A percentile compares a stretch with the other conserved stretches of the same genome.
These are phyloP conservation scores for Trichosporon faecale DNA, from an alignment of 1,284 basidiomycete species.

Conservation along the genomic window DNA sequence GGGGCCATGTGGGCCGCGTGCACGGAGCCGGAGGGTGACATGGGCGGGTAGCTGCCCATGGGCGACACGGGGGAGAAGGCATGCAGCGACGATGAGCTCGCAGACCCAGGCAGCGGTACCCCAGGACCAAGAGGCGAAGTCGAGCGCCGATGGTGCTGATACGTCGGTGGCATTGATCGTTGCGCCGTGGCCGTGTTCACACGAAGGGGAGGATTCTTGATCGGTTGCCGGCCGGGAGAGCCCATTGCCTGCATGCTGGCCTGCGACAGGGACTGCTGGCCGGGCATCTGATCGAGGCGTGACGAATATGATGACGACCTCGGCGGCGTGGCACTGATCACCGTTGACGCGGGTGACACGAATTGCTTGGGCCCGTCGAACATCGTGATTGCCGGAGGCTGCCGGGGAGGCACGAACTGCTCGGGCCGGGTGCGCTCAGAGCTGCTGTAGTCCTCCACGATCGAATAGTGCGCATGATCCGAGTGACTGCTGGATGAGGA, in stretches of 20 bases:
- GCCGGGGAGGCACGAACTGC: background rate
- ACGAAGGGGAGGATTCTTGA: background rate
- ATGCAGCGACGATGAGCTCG: background rate
- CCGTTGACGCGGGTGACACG: background rate
- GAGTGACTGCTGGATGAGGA: slow-evolving; percentile 2
- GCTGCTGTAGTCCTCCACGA: slow-evolving; percentile 3
- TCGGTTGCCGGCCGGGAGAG: background rate
- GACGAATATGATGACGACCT: background rate
- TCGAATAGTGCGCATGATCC: background rate
- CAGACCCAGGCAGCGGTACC: background rate
- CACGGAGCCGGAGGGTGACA: background rate
- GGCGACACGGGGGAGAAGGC: background rate
- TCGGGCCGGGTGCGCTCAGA: background rate
- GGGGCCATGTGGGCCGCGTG: background rate
- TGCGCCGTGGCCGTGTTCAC: background rate
- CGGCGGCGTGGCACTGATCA: background rate
- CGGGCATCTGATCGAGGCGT: background rate
- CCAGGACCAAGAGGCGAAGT: slow-evolving; percentile 1
- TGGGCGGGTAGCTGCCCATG: background rate
- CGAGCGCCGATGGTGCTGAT: background rate
- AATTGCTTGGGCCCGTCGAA: background rate
- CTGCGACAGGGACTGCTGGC: background rate
- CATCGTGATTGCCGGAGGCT: background rate
- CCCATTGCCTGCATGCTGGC: background rate
- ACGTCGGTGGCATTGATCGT: background rate